phyloP scores from a whole-genome alignment of 2,329 filamentous ascomycete species.

The Diplodia mutila region DNA sequence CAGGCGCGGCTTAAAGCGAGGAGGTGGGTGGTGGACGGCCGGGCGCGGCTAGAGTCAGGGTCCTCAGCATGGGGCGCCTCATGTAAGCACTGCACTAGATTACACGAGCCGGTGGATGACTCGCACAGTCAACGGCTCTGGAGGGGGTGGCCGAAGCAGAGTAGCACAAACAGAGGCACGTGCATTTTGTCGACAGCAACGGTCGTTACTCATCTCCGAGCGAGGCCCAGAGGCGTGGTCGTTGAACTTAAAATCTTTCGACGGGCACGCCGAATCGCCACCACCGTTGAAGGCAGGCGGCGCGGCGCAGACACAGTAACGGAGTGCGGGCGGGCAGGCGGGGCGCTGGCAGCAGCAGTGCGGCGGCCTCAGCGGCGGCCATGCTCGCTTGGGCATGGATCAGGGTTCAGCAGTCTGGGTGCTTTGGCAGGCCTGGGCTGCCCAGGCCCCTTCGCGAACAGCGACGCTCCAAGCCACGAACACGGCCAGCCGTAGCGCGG shows the following conservation, averaged over 20 bases:
- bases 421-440: constrained; percentile 8
- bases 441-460: constrained; percentile 4
- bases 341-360: neutral
- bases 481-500: neutral
- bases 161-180: neutral
- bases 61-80: neutral
- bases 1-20: neutral
- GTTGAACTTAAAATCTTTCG: neutral
- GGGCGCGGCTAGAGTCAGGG: neutral
- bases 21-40: neutral
- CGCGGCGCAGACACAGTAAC: neutral
- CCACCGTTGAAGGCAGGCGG: neutral
- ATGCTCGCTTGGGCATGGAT: constrained; percentile 22
- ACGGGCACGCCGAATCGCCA: neutral
- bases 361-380: constrained; percentile 13
- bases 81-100: neutral
- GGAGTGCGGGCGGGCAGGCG: neutral
- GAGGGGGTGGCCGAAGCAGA: neutral
- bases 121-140: neutral
- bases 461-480: constrained; percentile 6
- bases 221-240: neutral
- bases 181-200: neutral
- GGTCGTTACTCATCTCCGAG: neutral
- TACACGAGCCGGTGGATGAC: neutral
- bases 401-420: constrained; percentile 8